Evolutionary conservation across 2,329 filamentous ascomycete genomes (phyloP).

Genomic region (Fusarium agapanthi): DNA sequence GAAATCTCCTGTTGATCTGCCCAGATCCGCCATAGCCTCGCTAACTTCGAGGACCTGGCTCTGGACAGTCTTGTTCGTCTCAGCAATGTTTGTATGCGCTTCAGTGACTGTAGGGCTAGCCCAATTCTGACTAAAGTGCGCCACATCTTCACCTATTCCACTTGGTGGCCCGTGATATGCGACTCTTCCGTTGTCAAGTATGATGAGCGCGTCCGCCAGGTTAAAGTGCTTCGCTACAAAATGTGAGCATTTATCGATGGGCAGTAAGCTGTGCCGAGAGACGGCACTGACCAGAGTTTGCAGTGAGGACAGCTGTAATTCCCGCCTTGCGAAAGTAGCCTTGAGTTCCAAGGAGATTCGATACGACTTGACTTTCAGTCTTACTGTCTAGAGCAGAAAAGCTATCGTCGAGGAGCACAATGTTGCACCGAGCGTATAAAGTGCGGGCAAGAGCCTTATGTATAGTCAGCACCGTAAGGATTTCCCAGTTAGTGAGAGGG

Average conservation of each 20-base stretch:
- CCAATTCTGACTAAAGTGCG: neutral
- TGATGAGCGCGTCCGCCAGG: neutral
- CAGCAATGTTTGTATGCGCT: accelerated
- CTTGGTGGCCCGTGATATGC: neutral
- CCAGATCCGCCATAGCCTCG: neutral
- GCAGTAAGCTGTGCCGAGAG: no score
- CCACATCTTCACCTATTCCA: neutral
- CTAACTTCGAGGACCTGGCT: neutral
- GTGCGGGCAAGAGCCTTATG: neutral
- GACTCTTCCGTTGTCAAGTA: neutral
- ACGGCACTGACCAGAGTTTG: no score
- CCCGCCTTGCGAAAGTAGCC: neutral
- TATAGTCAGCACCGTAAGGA: accelerated
- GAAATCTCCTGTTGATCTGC: neutral
- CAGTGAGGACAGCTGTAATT: neutral
- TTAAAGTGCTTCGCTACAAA: no score
- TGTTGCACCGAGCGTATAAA: neutral
- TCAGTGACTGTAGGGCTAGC: accelerated
- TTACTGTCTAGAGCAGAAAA: neutral
- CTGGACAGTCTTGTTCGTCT: neutral
- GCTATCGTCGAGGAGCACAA: neutral
- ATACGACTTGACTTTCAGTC: neutral
- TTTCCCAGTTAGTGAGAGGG: no score
- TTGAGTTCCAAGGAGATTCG: neutral
- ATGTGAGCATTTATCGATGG: no score